A percentile compares a stretch with the other conserved stretches of the same genome.
Conservation (phyloP, 176 grass and related monocot species). For the Eragrostis nindensis region DNA sequence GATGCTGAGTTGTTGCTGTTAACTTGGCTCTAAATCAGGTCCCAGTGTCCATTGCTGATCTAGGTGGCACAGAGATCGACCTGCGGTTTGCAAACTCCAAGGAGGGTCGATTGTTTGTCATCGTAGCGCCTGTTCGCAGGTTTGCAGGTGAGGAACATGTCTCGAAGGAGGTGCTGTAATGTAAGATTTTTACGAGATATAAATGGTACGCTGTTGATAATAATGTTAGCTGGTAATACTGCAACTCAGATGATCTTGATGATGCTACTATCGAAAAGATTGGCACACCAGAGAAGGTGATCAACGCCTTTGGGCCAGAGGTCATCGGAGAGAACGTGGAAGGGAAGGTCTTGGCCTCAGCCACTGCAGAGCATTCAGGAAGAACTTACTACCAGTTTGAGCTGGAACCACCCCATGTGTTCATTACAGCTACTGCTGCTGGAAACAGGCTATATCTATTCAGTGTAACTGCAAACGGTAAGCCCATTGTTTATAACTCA, state of each 20-base stretch:
- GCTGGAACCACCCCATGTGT: slow-evolving; percentile 76
- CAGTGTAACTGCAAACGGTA: slow-evolving; percentile 87
- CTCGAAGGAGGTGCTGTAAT: background rate
- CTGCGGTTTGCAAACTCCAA: slow-evolving; percentile 77
- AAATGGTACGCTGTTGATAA: background rate
- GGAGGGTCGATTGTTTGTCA: slow-evolving; percentile 75
- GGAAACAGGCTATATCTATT: slow-evolving; percentile 95
- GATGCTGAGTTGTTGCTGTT: background rate
- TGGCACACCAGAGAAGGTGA: slow-evolving; percentile 72
- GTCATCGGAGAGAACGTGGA: slow-evolving; percentile 92
- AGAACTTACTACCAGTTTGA: slow-evolving; percentile 96
- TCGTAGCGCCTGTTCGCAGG: slow-evolving; percentile 82
- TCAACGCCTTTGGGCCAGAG: slow-evolving; percentile 84
- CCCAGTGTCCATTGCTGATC: slow-evolving; percentile 96
- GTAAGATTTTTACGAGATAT: background rate
- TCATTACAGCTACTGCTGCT: slow-evolving; percentile 95
- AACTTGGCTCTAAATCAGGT: slow-evolving; percentile 48
- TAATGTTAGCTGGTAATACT: background rate
- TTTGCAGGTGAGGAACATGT: slow-evolving; percentile 66
- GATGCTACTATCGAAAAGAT: slow-evolving; percentile 77
- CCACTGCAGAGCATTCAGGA: slow-evolving; percentile 62
- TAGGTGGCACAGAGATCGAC: slow-evolving; percentile 95
- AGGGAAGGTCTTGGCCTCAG: slow-evolving; percentile 76
- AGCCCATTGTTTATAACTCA: background rate
- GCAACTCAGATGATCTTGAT: slow-evolving; percentile 38